phyloP scores from a whole-genome alignment of 306 rosid species.

The Vachellia pachyceras region DNA sequence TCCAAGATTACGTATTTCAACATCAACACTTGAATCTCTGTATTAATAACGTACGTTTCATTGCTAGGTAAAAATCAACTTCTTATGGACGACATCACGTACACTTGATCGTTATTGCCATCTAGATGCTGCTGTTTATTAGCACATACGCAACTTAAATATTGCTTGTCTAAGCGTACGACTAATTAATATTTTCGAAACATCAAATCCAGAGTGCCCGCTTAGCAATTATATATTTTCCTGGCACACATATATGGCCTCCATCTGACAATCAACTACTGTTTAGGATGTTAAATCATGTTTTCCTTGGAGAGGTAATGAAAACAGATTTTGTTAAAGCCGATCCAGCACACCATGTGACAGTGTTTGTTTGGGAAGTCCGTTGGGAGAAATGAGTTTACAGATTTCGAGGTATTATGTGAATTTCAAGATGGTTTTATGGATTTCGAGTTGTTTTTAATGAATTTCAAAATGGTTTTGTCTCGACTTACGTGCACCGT shows the following conservation, averaged over 20 bases:
- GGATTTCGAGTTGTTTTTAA: too few relatives aligned
- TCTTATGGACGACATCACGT: background rate
- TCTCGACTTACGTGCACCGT: too few relatives aligned
- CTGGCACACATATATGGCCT: too few relatives aligned
- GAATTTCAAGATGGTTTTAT: too few relatives aligned
- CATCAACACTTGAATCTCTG: background rate
- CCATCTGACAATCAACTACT: background rate
- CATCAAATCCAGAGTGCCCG: too few relatives aligned
- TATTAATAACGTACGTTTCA: background rate
- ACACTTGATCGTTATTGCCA: background rate
- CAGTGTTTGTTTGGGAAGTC: too few relatives aligned
- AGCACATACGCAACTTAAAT: conserved; percentile 14
- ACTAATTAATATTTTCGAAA: too few relatives aligned
- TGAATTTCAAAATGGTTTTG: too few relatives aligned
- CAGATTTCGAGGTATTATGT: too few relatives aligned
- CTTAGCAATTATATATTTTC: too few relatives aligned
- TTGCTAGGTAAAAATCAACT: background rate
- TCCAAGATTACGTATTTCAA: background rate
- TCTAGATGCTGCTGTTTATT: conserved; percentile 21
- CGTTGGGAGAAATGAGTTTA: too few relatives aligned
- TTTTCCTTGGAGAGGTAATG: background rate
- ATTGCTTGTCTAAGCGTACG: background rate
- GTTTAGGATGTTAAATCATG: background rate
- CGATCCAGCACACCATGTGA: background rate
- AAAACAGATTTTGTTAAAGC: background rate